phyloP scores from a whole-genome alignment of 805 yeast genomes.

The Schwanniomyces vanrijiae region DNA sequence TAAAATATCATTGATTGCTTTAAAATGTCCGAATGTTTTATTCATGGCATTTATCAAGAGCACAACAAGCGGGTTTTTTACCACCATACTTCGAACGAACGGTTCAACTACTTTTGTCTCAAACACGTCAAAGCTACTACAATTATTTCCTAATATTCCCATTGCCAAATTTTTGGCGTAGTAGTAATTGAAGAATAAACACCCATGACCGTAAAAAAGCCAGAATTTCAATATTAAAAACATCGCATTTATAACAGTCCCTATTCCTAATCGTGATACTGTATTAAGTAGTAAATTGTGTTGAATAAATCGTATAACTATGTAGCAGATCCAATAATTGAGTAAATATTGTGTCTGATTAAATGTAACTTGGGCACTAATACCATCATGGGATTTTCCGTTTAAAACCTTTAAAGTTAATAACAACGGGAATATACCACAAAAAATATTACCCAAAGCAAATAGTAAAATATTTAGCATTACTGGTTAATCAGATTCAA shows the following conservation, averaged over 20 bases:
- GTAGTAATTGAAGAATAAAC: conserved; percentile 19
- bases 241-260: conserved; percentile 1
- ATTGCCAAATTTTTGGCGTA: conserved; percentile 9
- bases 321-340: conserved; percentile 24
- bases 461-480: conserved; percentile 10
- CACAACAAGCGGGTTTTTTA: background rate
- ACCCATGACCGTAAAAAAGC: conserved; percentile 25
- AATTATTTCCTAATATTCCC: conserved; percentile 1
- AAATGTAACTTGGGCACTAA: background rate
- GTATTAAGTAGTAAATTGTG: conserved; percentile 7
- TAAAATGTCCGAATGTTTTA: background rate
- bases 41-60: background rate
- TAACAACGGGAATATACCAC: conserved; percentile 15
- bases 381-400: background rate
- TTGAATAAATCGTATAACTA: conserved; percentile 12
- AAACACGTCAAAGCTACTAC: conserved; percentile 8
- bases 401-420: conserved; percentile 17
- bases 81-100: background rate
- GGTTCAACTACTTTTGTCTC: conserved; percentile 17
- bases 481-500: background rate
- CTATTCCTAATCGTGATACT: conserved; percentile 9
- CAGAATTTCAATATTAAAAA: conserved; percentile 15
- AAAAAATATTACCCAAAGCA: conserved; percentile 2
- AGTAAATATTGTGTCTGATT: conserved; percentile 14
- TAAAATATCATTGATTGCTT: background rate